Evolutionary conservation across 2,329 filamentous ascomycete species (phyloP), one percentile per base, ranked within the genome.

Genomic region (Cladosporium cucumerinum): DNA sequence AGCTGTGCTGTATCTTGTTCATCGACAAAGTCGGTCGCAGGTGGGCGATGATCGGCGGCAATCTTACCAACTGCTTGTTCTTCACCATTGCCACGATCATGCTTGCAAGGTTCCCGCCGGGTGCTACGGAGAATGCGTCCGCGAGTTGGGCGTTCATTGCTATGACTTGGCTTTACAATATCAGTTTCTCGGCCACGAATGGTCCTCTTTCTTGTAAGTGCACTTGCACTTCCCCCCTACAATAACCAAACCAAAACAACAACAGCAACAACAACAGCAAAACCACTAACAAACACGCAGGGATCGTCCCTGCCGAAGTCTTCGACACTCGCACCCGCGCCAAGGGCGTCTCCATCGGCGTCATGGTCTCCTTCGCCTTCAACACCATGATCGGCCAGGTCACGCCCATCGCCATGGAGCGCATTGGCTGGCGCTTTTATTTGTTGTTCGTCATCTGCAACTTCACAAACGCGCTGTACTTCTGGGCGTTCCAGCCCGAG

Each of bases 111-210:
- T 93, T 88, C 75, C 89, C 89, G 1, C 85, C 89, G 1, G 80
- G 82, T 2, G 76, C 75, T 0, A 78, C 65, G 67, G 76, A 75
- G 65, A 86, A 86, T 65, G 77, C 77, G 48, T 79, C 81, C 5
- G 88, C 88, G 0, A 48, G 52, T 36, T 91, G 89, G 88, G 89
- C 86, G 1, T 94, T 93, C 77, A 93, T 93, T 67, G 84, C 87
- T 71, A 82, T 86, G 70, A 93, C 90, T 1, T 93, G 90, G 90
- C 74, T 91, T 1, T 93, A 91, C 82, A 93, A 93, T 78, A 89
- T 92, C 79, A 88, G 83, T 49, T 93, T 92, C 81, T 88, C 84
- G 3, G 83, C 84, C 36, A 89, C 88, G 2, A 90, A 88, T 66
- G 90, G 90, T 25, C 89, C 90, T 0, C 78, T 92, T 1, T 82